These are phyloP conservation scores for Sclerospora graminicola DNA, from an alignment of 352 stramenopile species.

Conservation along the genomic window DNA sequence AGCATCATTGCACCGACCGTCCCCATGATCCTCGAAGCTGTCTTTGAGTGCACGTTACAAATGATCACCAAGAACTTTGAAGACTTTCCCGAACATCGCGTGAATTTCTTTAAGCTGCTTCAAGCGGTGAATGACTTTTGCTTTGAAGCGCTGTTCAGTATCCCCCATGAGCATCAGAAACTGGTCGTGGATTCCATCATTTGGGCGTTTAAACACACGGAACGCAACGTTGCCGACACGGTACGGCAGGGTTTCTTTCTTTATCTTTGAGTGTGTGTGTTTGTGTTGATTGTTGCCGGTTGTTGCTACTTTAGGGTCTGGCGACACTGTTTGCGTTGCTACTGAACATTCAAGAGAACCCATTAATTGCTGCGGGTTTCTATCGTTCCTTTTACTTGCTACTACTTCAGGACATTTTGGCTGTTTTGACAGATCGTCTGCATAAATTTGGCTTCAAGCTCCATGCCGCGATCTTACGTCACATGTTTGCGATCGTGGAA, in stretches of 20 bases:
- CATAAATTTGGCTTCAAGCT: conserved; percentile 99
- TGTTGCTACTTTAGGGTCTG: conserved; percentile 57
- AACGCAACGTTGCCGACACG: conserved; percentile 97
- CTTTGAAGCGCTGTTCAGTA: conserved; percentile 95
- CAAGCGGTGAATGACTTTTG: conserved; percentile 92
- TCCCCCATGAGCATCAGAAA: conserved; percentile 96
- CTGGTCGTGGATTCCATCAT: conserved; percentile 98
- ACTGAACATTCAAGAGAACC: conserved; percentile 92
- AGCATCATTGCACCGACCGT: conserved; percentile 76
- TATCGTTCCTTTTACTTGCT: conserved; percentile 97
- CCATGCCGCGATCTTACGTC: conserved; percentile 93
- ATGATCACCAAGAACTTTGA: conserved; percentile 99
- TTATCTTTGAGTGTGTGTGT: background rate
- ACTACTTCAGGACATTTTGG: conserved; percentile 91
- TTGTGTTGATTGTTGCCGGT: background rate
- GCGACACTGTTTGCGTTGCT: conserved; percentile 95
- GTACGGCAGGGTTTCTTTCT: conserved; percentile 28
- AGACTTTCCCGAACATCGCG: conserved; percentile 97
- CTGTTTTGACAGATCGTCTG: conserved; percentile 96
- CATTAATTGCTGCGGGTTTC: conserved; percentile 93
- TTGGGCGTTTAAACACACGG: conserved; percentile 99
- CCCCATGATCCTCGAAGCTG: conserved; percentile 92
- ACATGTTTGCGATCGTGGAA: conserved; percentile 98
- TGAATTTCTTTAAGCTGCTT: conserved; percentile 98
- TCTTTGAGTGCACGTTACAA: conserved; percentile 98